A percentile compares a stretch with the other conserved stretches of the same genome.
Conservation (phyloP, 495 filamentous ascomycete genomes). For the Neurospora africana region DNA sequence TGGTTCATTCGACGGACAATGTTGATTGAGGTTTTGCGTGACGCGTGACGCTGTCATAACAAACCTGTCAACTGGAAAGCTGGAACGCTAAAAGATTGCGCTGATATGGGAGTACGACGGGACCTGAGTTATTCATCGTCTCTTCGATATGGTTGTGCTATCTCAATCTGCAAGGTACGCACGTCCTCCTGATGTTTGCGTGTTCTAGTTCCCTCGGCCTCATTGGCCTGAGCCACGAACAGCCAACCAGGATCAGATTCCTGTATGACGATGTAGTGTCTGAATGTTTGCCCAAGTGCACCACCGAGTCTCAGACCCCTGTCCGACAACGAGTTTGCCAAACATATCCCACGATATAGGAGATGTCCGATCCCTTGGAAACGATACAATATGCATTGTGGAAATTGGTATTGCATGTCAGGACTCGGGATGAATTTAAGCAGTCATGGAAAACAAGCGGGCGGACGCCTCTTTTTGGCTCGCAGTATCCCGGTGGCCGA, state of each 20-base stretch:
- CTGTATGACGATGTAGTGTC: background rate
- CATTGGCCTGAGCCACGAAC: background rate
- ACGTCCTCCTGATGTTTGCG: background rate
- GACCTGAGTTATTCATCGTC: background rate
- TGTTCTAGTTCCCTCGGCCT: background rate
- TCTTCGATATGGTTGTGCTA: background rate
- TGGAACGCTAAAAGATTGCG: too few relatives aligned
- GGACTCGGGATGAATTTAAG: background rate
- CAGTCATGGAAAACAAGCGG: background rate
- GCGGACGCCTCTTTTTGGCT: background rate
- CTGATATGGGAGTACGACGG: background rate
- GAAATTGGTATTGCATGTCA: background rate
- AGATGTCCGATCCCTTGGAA: background rate
- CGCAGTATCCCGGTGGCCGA: background rate
- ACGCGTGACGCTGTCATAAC: too few relatives aligned
- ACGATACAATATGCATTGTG: background rate
- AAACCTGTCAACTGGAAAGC: too few relatives aligned
- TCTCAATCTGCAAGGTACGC: background rate
- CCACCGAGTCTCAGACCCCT: background rate
- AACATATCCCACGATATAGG: background rate
- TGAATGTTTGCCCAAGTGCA: background rate
- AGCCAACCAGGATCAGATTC: background rate
- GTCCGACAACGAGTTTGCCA: background rate
- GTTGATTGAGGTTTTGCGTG: too few relatives aligned
- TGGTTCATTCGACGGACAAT: too few relatives aligned